Base-by-base conservation (phyloP, 208 protist genomes). In the Wallacemonas sp. region DNA sequence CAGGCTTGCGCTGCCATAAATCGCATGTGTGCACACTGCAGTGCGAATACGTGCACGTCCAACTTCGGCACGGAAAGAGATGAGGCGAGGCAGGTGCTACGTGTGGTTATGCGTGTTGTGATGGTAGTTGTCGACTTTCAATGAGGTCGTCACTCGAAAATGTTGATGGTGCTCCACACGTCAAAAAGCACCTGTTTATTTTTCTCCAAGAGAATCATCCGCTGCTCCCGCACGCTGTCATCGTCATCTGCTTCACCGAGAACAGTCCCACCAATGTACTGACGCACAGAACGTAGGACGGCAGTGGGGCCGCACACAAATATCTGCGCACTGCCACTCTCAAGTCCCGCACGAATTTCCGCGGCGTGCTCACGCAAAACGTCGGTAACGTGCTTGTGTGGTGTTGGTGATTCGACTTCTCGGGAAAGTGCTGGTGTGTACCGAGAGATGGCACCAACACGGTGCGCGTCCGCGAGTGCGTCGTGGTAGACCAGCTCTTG, bases 271-370 rank as follows among this genome's bases (percentile, higher is more conserved):
- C 76, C 67, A 26, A 94, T 23, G 25, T 79, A 38, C 48, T 73
- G 38, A 18, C 86, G 81, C 16, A 91, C 63, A 38, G 82, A 81
- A 48, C 70, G 72, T 8, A 95, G 54, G 38, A 80, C 80, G 5
- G 63, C 70, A 41, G 75, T 61, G 20, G 89, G 89, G 31, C 90
- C 90, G 57, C 90, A 93, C 5, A 78, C 79, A 72, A 95, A 95
- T 42, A 93, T 12, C 10, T 78, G 66, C 1, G 63, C 81, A 38
- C 39, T 49, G 16, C 39, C 67, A 31, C 79, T 67, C 2, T 75
- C 32, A 49, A 93, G 64, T 31, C 64, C 46, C 28, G 61, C 67
- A 4, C 66, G 49, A 32, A 93, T 1, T 2, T 62, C 36, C 12
- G 71, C 62, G 3, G 67, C 39, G 42, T 87, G 42, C 14, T 52